A percentile compares a stretch with the other conserved stretches of the same genome.
phyloP scores from a whole-genome alignment of 2,329 filamentous ascomycete genomes.

The Beauveria sp. region DNA sequence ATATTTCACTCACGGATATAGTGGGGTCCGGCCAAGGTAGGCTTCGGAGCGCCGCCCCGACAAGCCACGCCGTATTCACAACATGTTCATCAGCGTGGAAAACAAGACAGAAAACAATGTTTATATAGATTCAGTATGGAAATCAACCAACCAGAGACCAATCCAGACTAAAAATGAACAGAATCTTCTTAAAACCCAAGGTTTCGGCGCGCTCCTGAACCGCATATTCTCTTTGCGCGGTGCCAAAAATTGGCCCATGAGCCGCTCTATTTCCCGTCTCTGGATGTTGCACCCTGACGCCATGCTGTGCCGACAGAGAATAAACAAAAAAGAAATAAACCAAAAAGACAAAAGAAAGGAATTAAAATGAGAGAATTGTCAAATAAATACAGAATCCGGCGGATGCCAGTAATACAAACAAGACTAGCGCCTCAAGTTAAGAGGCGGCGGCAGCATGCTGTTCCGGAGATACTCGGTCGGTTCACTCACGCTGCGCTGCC shows the following conservation, averaged over 20 bases:
- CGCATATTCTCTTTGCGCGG: background rate
- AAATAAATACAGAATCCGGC: background rate
- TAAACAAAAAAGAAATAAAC: background rate
- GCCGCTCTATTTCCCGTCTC: background rate
- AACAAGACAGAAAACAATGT: background rate
- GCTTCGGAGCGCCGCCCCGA: background rate
- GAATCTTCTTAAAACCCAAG: background rate
- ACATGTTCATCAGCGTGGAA: background rate
- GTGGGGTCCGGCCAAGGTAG: background rate
- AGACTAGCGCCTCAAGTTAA: constrained; percentile 24
- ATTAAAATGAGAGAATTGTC: background rate
- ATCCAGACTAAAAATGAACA: background rate
- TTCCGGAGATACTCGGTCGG: constrained; percentile 28
- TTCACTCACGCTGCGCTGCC: constrained; percentile 47
- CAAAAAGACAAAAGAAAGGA: background rate
- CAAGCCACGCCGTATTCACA: background rate
- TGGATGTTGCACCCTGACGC: background rate
- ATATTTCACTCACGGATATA: constrained; percentile 8
- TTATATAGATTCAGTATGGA: background rate
- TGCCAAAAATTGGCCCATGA: background rate
- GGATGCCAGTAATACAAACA: background rate
- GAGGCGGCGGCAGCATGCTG: constrained; percentile 25
- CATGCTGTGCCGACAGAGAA: constrained; percentile 10
- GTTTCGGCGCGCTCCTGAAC: too few relatives aligned
- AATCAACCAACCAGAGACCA: background rate